A percentile compares a stretch with the other conserved stretches of the same genome.
Evolutionary conservation across 768 basidiomycete genomes (phyloP).

Genomic region (Agrocybe pediades): DNA sequence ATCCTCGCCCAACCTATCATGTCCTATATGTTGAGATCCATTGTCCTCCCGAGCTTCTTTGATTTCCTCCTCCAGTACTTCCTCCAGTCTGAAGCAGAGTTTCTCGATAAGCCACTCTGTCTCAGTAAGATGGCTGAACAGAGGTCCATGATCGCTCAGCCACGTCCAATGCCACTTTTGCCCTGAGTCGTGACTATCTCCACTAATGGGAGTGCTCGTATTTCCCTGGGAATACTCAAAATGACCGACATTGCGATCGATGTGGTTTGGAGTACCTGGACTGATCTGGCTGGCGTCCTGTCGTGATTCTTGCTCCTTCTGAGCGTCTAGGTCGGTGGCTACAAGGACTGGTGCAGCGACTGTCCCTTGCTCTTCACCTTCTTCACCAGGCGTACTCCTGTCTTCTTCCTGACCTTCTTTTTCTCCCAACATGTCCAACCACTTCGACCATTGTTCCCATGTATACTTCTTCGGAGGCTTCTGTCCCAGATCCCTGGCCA

Average conservation of each 20-base stretch:
- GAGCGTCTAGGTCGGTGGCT: not conserved
- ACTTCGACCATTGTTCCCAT: constrained; percentile 39
- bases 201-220: not conserved
- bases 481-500: constrained; percentile 31
- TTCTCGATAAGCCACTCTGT: constrained; percentile 39
- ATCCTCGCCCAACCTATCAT: no score
- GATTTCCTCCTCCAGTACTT: constrained; percentile 28
- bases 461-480: constrained; percentile 29
- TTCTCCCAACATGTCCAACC: constrained; percentile 31
- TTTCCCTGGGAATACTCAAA: not conserved
- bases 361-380: not conserved
- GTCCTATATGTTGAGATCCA: not conserved
- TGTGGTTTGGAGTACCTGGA: not conserved
- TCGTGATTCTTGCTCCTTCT: no score
- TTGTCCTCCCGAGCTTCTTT: constrained; percentile 5
- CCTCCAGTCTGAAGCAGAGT: constrained; percentile 33
- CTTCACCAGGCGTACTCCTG: not conserved
- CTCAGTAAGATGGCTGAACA: constrained; percentile 36
- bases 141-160: constrained; percentile 40
- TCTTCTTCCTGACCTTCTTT: constrained; percentile 4
- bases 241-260: not conserved
- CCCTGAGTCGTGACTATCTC: not conserved
- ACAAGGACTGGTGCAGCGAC: not conserved
- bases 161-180: constrained; percentile 33
- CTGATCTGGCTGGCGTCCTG: not conserved